A percentile compares a stretch with the other conserved stretches of the same genome.
Evolutionary conservation across 1,139 yeast species (phyloP).

Genomic region (Pichia sp.): DNA sequence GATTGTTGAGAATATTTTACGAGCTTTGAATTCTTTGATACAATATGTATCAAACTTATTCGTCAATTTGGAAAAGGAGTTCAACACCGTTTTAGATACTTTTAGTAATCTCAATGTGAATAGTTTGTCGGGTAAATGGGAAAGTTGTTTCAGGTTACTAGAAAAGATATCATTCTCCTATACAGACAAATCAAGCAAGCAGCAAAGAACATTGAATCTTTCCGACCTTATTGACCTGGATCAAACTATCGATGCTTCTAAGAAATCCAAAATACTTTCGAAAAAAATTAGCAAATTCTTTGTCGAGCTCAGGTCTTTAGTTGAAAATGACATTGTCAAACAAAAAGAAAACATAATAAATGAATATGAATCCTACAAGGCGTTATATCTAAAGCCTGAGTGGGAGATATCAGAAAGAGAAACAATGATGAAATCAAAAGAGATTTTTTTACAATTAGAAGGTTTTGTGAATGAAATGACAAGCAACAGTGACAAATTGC

Average conservation of each 20-base stretch:
- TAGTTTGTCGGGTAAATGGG: conserved; percentile 50
- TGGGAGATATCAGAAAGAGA: conserved; percentile 17
- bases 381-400: conserved; percentile 21
- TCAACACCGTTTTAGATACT: conserved; percentile 46
- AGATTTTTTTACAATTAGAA: conserved; percentile 23
- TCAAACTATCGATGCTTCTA: conserved; percentile 29
- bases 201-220: conserved; percentile 22
- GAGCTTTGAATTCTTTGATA: conserved; percentile 51
- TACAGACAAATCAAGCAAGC: conserved; percentile 18
- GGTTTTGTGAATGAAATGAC: conserved; percentile 20
- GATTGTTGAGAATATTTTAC: conserved; percentile 39
- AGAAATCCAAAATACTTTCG: conserved; percentile 29
- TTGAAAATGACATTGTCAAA: conserved; percentile 29
- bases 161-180: conserved; percentile 36
- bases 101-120: conserved; percentile 45
- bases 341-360: conserved; percentile 23
- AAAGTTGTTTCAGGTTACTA: conserved; percentile 38
- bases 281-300: conserved; percentile 29
- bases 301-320: conserved; percentile 25
- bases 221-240: conserved; percentile 32
- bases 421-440: conserved; percentile 19
- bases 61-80: conserved; percentile 41
- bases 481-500: conserved; percentile 22
- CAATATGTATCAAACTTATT: conserved; percentile 54
- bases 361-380: conserved; percentile 27